A percentile compares a stretch with the other conserved stretches of the same genome.
Evolutionary conservation across 176 grass and related monocot species (phyloP).

Genomic region (Rhipidocladum racemiflorum): DNA sequence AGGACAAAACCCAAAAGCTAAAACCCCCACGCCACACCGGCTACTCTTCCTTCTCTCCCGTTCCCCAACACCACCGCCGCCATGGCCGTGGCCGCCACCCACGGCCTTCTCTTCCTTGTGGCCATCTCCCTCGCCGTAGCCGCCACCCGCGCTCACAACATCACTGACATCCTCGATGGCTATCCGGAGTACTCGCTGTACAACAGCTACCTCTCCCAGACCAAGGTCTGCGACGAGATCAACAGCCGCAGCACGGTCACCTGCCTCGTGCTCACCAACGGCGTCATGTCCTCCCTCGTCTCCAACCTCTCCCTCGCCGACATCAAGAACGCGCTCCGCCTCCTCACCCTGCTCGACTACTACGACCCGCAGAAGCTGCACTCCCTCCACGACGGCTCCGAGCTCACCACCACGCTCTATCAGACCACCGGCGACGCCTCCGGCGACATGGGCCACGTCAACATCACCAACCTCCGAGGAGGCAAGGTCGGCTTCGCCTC

Average conservation of each 20-base stretch:
- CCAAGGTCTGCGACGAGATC: conserved; percentile 97
- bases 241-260: conserved; percentile 78
- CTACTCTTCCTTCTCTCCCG: background rate
- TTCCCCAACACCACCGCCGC: background rate
- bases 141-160: conserved; percentile 56
- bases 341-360: conserved; percentile 93
- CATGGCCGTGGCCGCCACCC: conserved; percentile 37
- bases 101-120: conserved; percentile 15
- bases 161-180: conserved; percentile 75
- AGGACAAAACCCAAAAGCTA: conserved; percentile 36
- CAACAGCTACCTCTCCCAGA: conserved; percentile 86
- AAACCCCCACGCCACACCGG: conserved; percentile 20
- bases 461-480: conserved; percentile 92
- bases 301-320: conserved; percentile 71
- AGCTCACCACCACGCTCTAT: conserved; percentile 85
- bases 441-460: conserved; percentile 90
- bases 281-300: conserved; percentile 76
- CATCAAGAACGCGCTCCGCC: conserved; percentile 86
- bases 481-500: conserved; percentile 83
- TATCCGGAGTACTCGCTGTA: conserved; percentile 73
- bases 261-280: conserved; percentile 81
- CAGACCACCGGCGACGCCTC: conserved; percentile 86
- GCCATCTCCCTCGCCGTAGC: conserved; percentile 2
- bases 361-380: conserved; percentile 93
- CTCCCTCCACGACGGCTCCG: conserved; percentile 58